phyloP scores from a whole-genome alignment of 2,329 filamentous ascomycete genomes.

The Diaporthe sp. region DNA sequence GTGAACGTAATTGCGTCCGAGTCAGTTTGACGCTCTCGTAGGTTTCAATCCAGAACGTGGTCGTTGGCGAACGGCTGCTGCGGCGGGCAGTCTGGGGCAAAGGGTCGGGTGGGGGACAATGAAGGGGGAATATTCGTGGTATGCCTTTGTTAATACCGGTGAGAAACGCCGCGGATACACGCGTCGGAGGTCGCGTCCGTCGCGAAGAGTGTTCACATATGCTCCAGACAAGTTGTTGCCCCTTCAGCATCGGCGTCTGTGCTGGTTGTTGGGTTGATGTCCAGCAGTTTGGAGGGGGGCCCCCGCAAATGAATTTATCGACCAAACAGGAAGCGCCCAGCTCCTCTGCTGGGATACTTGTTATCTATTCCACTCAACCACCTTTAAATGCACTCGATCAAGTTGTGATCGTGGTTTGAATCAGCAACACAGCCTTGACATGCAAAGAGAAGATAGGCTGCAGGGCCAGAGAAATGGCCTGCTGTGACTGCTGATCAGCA shows the following conservation, averaged over 20 bases:
- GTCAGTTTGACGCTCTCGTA: constrained; percentile 14
- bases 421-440: background rate
- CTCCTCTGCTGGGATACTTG: constrained; percentile 25
- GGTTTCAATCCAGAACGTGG: constrained; percentile 25
- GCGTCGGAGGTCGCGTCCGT: constrained; percentile 21
- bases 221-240: constrained; percentile 33
- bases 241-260: constrained; percentile 28
- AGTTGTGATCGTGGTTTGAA: background rate
- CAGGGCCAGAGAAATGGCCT: background rate
- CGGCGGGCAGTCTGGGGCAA: background rate
- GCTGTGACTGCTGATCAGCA: background rate
- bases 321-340: constrained; percentile 30
- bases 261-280: constrained; percentile 16
- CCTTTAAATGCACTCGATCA: background rate
- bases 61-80: constrained; percentile 20
- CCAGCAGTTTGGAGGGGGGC: constrained; percentile 6
- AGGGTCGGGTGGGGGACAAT: background rate
- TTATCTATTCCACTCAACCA: constrained; percentile 17
- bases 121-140: background rate
- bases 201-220: constrained; percentile 23
- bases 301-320: constrained; percentile 34
- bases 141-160: background rate
- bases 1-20: constrained; percentile 3
- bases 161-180: background rate
- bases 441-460: background rate